Percentiles rank a stretch among this genome's conserved stretches.
phyloP scores from a whole-genome alignment of 2,329 filamentous ascomycete species.

The Lasiodiplodia sp. region DNA sequence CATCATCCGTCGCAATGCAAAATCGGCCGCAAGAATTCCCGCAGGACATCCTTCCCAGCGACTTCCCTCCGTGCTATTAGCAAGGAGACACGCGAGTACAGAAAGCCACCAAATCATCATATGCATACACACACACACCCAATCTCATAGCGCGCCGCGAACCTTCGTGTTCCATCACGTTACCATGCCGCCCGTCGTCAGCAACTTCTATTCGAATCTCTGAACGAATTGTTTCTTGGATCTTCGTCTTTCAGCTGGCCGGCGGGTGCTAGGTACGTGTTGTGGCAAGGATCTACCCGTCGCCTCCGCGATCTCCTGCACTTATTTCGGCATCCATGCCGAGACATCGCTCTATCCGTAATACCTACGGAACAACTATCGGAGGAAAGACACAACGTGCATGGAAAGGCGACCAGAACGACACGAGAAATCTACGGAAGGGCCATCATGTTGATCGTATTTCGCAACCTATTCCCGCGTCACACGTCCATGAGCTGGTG shows the following conservation, averaged over 20 bases:
- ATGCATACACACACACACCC: too few relatives aligned
- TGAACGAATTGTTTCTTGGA: too few relatives aligned
- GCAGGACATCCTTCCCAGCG: slow-evolving; percentile 10
- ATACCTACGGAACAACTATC: not conserved
- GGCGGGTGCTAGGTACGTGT: too few relatives aligned
- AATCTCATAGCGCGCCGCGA: too few relatives aligned
- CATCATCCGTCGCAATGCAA: not conserved
- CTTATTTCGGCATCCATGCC: not conserved
- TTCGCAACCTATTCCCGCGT: not conserved
- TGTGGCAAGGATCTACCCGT: too few relatives aligned
- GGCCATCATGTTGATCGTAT: not conserved
- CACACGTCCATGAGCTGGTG: not conserved
- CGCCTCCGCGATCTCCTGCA: not conserved
- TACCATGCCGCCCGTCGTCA: too few relatives aligned
- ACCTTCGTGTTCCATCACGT: too few relatives aligned
- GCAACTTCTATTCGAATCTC: too few relatives aligned
- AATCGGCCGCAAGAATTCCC: not conserved
- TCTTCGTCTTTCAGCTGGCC: too few relatives aligned
- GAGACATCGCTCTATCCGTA: not conserved
- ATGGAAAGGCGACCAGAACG: not conserved
- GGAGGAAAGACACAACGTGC: not conserved
- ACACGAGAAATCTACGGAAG: not conserved
- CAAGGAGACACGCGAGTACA: not conserved
- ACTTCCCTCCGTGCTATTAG: slow-evolving; percentile 21
- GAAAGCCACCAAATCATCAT: not conserved